These are phyloP conservation scores for Fraxinus pennsylvanica DNA, from an alignment of 257 asterid genomes.

Conservation along the genomic window DNA sequence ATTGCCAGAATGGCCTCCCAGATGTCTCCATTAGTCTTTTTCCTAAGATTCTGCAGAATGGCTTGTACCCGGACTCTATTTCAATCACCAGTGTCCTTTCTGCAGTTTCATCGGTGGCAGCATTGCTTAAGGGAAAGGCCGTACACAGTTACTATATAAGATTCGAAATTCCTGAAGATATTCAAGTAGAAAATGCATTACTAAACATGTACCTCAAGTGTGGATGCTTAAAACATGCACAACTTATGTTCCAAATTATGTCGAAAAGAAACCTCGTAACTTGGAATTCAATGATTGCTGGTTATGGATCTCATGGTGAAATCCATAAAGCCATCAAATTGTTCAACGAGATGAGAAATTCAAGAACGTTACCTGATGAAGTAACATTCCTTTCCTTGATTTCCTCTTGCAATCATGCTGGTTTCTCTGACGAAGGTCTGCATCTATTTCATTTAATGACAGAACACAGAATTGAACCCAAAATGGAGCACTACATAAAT, in stretches of 20 bases:
- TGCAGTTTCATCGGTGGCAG: constrained; percentile 68
- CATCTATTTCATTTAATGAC: constrained; percentile 51
- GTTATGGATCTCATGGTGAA: constrained; percentile 79
- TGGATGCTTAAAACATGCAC: constrained; percentile 64
- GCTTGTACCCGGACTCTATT: constrained; percentile 57
- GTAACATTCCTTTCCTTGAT: constrained; percentile 75
- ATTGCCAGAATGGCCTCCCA: constrained; percentile 57
- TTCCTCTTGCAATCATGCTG: constrained; percentile 86
- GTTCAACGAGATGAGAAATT: constrained; percentile 58
- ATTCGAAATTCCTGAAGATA: constrained; percentile 43
- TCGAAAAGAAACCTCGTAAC: constrained; percentile 50
- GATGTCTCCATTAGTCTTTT: constrained; percentile 58
- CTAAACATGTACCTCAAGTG: constrained; percentile 80
- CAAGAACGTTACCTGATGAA: constrained; percentile 57
- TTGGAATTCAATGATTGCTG: constrained; percentile 80
- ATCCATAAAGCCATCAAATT: constrained; percentile 60
- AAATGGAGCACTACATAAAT: constrained; percentile 62
- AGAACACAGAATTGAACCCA: constrained; percentile 55
- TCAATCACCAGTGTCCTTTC: constrained; percentile 59
- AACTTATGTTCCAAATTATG: constrained; percentile 47
- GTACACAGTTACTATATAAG: constrained; percentile 63
- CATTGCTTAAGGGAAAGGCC: constrained; percentile 65
- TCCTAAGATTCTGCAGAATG: constrained; percentile 53
- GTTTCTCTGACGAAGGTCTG: constrained; percentile 61
- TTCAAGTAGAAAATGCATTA: constrained; percentile 64